A percentile compares a stretch with the other conserved stretches of the same genome.
Evolutionary conservation across 2,329 filamentous ascomycete genomes (phyloP).

Genomic region (Cladorrhinum sp.): DNA sequence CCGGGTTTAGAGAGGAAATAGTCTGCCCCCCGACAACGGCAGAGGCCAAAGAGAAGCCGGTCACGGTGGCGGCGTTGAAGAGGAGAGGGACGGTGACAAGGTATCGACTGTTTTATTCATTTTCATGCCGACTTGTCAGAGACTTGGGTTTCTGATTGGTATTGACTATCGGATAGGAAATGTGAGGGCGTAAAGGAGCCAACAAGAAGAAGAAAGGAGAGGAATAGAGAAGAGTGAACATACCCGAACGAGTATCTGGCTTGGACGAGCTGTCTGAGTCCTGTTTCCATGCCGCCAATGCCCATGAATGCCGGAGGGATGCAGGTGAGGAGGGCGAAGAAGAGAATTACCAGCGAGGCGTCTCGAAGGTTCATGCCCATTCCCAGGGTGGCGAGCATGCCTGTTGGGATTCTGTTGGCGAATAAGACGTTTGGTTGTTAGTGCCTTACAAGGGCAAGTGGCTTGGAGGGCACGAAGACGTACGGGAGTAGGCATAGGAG

Average conservation of each 20-base stretch:
- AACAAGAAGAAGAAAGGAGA: background rate
- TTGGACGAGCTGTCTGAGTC: constrained; percentile 58
- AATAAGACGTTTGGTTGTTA: constrained; percentile 3
- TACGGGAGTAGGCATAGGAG: constrained; percentile 57
- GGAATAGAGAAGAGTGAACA: background rate
- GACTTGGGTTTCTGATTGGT: too few relatives aligned
- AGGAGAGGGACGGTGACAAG: constrained; percentile 50
- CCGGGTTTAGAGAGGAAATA: constrained; percentile 45
- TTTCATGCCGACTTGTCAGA: background rate
- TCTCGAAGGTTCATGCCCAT: constrained; percentile 56
- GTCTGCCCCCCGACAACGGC: constrained; percentile 55
- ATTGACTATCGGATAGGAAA: too few relatives aligned
- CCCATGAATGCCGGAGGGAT: constrained; percentile 55
- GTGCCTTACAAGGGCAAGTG: background rate
- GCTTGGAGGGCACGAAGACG: constrained; percentile 28
- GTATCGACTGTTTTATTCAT: constrained; percentile 39
- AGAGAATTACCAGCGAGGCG: constrained; percentile 55
- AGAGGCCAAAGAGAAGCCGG: constrained; percentile 56
- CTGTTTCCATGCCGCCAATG: constrained; percentile 53
- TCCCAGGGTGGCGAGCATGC: constrained; percentile 53
- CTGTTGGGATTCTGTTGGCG: constrained; percentile 49
- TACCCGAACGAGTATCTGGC: constrained; percentile 60
- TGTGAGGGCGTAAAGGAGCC: background rate
- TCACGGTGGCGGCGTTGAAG: constrained; percentile 55
- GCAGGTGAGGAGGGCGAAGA: constrained; percentile 54